Evolutionary conservation across 1,284 basidiomycete genomes (phyloP).

Genomic region (Ceratobasidium sp.): DNA sequence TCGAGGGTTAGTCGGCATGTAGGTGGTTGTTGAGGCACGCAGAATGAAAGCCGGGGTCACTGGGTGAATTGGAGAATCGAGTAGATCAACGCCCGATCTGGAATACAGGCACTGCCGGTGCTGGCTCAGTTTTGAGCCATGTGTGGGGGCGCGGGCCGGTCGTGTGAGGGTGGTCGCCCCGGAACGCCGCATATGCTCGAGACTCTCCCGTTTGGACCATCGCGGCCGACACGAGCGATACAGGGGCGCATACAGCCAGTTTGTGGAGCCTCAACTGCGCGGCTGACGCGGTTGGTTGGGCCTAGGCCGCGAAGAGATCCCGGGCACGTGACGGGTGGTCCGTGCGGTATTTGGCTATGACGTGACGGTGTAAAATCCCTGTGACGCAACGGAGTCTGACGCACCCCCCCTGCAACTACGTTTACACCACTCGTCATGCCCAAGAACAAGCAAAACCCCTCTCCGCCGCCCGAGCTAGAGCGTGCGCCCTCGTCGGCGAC

Average conservation of each 20-base stretch:
- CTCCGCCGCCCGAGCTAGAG: conserved; percentile 28
- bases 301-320: conserved; percentile 20
- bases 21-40: background rate
- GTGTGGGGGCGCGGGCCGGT: background rate
- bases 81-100: conserved; percentile 16
- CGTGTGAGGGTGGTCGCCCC: background rate
- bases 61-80: conserved; percentile 2
- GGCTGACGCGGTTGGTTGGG: conserved; percentile 1
- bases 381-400: conserved; percentile 4
- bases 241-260: background rate
- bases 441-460: conserved; percentile 38
- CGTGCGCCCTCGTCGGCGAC: conserved; percentile 41
- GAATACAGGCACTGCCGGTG: conserved; percentile 8
- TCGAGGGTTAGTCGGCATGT: background rate
- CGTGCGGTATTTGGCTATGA: background rate
- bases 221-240: conserved; percentile 16
- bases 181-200: background rate
- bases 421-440: conserved; percentile 6
- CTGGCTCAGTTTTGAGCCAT: conserved; percentile 9
- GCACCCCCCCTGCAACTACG: conserved; percentile 6
- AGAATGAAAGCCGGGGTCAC: background rate
- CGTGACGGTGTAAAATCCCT: conserved; percentile 10
- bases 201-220: background rate
- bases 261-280: conserved; percentile 40
- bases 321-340: too few species aligned